Percentiles rank a stretch among this genome's conserved stretches.
Conservation (phyloP, 2,329 filamentous ascomycete genomes). For the Exophiala sp. region DNA sequence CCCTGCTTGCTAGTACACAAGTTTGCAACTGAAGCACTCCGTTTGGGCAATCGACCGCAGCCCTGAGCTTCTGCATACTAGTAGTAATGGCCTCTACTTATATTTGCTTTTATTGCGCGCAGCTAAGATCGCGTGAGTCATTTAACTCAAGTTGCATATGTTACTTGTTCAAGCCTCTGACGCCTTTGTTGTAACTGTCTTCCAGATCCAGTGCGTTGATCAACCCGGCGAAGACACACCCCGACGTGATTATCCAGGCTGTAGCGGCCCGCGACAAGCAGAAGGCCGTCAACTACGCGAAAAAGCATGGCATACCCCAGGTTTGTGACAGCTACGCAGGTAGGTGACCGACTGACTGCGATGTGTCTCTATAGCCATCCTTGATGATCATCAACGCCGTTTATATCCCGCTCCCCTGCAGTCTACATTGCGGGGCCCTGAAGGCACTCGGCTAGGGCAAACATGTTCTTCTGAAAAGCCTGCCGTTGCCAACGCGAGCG, state of each 20-base stretch:
- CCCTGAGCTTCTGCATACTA: too few relatives aligned
- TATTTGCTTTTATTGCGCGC: too few relatives aligned
- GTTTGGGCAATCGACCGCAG: too few relatives aligned
- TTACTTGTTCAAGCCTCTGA: too few relatives aligned
- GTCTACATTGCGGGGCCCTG: slow-evolving; percentile 45
- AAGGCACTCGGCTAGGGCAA: slow-evolving; percentile 47
- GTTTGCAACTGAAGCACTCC: too few relatives aligned
- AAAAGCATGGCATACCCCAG: slow-evolving; percentile 46
- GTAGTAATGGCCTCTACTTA: too few relatives aligned
- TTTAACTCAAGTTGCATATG: too few relatives aligned
- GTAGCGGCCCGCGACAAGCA: slow-evolving; percentile 48
- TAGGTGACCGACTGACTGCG: not conserved
- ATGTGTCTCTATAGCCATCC: slow-evolving; percentile 27
- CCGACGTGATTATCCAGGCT: slow-evolving; percentile 49
- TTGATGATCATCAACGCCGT: slow-evolving; percentile 45
- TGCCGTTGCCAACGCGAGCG: slow-evolving; percentile 44
- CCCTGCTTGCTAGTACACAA: too few relatives aligned
- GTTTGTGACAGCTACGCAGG: slow-evolving; percentile 2
- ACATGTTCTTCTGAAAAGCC: slow-evolving; percentile 53
- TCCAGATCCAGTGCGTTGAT: too few relatives aligned
- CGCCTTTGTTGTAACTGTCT: too few relatives aligned
- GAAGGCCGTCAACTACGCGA: slow-evolving; percentile 44
- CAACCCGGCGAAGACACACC: slow-evolving; percentile 47
- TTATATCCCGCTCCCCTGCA: slow-evolving; percentile 50
- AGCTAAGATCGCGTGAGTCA: too few relatives aligned